phyloP scores from a whole-genome alignment of 2,329 filamentous ascomycete species.

The Aspergillus persii region DNA sequence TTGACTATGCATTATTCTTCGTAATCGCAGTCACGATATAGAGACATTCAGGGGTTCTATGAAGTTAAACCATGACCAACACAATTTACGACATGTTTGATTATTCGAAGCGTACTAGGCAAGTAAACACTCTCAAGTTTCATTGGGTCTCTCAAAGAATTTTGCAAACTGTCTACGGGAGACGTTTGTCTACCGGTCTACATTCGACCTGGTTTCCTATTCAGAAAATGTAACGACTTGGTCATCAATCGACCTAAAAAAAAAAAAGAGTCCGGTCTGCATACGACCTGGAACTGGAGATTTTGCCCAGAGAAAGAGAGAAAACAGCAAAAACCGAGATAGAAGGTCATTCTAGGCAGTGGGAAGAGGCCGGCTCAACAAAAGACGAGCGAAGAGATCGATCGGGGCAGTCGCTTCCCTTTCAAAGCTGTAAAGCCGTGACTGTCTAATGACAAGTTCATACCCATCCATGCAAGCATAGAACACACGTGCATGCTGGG shows the following conservation, averaged over 20 bases:
- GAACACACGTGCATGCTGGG: background rate
- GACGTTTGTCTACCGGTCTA: background rate
- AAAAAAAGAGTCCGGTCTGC: background rate
- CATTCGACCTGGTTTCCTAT: background rate
- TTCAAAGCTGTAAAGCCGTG: background rate
- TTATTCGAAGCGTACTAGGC: too few relatives aligned
- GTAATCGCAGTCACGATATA: too few relatives aligned
- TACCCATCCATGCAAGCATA: background rate
- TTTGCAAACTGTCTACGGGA: too few relatives aligned
- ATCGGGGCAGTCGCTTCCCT: background rate
- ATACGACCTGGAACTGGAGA: background rate
- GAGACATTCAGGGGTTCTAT: too few relatives aligned
- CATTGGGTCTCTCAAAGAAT: too few relatives aligned
- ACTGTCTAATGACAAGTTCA: background rate
- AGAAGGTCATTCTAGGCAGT: background rate
- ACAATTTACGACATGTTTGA: too few relatives aligned
- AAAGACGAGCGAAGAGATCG: background rate
- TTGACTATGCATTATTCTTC: too few relatives aligned
- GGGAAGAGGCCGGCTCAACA: background rate
- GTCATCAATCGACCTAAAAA: background rate
- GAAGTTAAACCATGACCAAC: too few relatives aligned
- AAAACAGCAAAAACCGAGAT: background rate
- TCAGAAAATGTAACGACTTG: background rate
- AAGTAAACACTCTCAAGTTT: background rate
- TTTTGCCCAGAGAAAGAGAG: background rate